Evolutionary conservation across 2,329 filamentous ascomycete species (phyloP).

Genomic region (Leptographium lundbergii): DNA sequence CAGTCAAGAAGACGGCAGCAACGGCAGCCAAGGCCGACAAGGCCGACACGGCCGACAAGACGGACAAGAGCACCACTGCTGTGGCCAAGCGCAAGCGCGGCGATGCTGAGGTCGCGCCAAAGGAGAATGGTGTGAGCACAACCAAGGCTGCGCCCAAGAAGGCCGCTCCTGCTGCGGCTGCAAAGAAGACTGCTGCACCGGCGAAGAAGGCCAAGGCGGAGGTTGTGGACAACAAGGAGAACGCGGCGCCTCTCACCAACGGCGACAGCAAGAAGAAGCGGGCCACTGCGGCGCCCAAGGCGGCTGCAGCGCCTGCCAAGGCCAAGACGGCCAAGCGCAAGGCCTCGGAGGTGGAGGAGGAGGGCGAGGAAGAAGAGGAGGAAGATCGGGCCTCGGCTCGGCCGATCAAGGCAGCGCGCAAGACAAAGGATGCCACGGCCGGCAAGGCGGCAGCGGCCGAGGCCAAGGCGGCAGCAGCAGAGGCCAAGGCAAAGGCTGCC

Average conservation of each 20-base stretch:
- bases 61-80: neutral
- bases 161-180: neutral
- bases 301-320: neutral
- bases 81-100: slow-evolving; percentile 6
- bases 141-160: neutral
- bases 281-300: neutral
- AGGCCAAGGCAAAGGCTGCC: slow-evolving; percentile 3
- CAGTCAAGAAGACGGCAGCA: slow-evolving; percentile 8
- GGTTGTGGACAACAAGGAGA: neutral
- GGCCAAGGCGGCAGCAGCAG: slow-evolving; percentile 6
- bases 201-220: slow-evolving; percentile 14
- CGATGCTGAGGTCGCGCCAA: slow-evolving; percentile 6
- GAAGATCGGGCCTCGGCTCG: slow-evolving; percentile 2
- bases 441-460: slow-evolving; percentile 16
- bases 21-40: slow-evolving; percentile 2
- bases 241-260: neutral
- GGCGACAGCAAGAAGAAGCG: neutral
- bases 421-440: slow-evolving; percentile 30
- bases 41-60: slow-evolving; percentile 4
- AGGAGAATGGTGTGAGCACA: slow-evolving; percentile 6
- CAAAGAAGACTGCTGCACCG: slow-evolving; percentile 11
- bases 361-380: slow-evolving; percentile 12
- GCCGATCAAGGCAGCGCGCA: slow-evolving; percentile 7
- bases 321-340: neutral
- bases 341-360: slow-evolving; percentile 27